Evolutionary conservation across 371 early-diverging fungal genomes (phyloP), one percentile per base, ranked within the genome.

Genomic region (Haplosporangium sp.): DNA sequence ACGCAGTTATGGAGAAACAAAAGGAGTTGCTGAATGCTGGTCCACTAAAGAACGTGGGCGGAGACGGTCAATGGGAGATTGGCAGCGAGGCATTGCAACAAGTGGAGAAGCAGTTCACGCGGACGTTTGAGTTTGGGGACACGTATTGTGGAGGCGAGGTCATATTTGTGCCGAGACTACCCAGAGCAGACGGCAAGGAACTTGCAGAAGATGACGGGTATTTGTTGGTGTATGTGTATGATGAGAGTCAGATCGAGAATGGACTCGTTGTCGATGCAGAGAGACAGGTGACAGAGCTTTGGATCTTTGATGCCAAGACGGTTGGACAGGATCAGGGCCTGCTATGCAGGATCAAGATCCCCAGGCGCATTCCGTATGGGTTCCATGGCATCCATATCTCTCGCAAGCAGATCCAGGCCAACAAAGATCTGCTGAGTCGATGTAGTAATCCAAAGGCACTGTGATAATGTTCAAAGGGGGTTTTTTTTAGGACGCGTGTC

Each of bases 221-320:
- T 36, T 20, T 76, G 42, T 13, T 76, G 40, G 62, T 76, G 20
- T 76, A 67, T 47, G 71, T 76, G 23, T 76, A 76, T 21, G 71
- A 70, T 43, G 71, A 76, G 56, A 53, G 56, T 11, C 71, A 76
- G 64, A 62, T 71, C n/a, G 67, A 76, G n/a, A 51, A 70, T 41
- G 62, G 62, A 14, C 55, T 67, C 2, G 53, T 50, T 13, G 56
- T 63, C n/a, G 29, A 59, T 14, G 52, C 55, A 21, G 47, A 23
- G 9, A 20, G 16, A 11, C 77, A 71, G 46, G 62, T 71, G n/a
- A 71, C 77, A 1, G 77, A 77, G 55, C 54, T 77, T 16, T 71
- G 79, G 71, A 72, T 77, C 57, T 77, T 67, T 69, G 65, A 71
- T 54, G 72, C 72, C 36, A 59, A 77, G 47, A 71, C 52, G 40